Base-by-base conservation (phyloP, 768 basidiomycete genomes). In the Rhodosporidiobolus odoratus region DNA sequence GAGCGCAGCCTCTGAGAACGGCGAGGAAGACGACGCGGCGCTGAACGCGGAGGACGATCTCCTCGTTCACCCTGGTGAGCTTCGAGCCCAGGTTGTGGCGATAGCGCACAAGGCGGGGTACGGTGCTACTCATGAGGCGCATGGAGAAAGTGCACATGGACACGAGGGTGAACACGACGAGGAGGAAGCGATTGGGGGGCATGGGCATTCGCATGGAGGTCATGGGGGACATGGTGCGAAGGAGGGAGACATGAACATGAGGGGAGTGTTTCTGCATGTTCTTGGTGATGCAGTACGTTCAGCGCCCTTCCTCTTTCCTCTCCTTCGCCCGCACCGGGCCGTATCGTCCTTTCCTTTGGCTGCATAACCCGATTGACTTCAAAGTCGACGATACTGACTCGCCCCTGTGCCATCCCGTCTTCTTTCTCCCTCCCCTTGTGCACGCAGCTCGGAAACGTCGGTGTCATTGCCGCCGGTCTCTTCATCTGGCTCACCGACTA, bases 171-270 rank as follows among this genome's bases (percentile, higher is more conserved):
- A n/a, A n/a, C 69, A 63, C 15, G 58, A 54, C 15, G 66, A 65
- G 19, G 68, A 73, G 59, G 71, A 68, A 43, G 72, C 63, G 40
- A 72, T 72, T 17, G 69, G 57, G 30, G 75, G 72, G 15, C 79
- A 80, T 53, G 65, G 81, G n/a, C n/a, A n/a, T 17, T 72, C 54
- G 27, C 73, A 75, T 7, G 60, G 59, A 25, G 63, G 68, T 27
- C 66, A 74, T 35, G 69, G 61, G 27, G 63, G 68, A 32, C 57
- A 58, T 13, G 66, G 65, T 19, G 77, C 76, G 32, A 75, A 75
- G 17, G 80, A 82, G 53, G 88, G 87, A 1, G 91, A 88, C 1
- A 98, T 99, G 96, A 99, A 98, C 80, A 97, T 98, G 94, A 89
- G 83, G n/a, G 96, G 93, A 38, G 84, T 99, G 2, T 83, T 98